Evolutionary conservation across 495 filamentous ascomycete genomes (phyloP).

Genomic region (Parathielavia hyrcaniae): DNA sequence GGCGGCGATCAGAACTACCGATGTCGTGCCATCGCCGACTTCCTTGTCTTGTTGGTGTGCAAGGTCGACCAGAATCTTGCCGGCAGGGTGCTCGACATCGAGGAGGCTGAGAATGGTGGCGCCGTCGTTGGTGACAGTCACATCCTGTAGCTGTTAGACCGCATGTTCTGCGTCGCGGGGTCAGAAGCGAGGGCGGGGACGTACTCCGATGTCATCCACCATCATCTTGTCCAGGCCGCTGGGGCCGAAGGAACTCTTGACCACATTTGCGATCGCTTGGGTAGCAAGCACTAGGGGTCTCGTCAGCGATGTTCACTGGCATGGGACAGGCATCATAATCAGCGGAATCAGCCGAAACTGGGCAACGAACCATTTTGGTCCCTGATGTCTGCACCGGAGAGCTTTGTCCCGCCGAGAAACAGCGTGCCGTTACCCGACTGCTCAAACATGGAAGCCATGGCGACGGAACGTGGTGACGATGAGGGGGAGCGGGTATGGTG

Average conservation of each 20-base stretch:
- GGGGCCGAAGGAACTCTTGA: conserved; percentile 97
- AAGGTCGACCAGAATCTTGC: conserved; percentile 96
- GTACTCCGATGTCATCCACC: conserved; percentile 97
- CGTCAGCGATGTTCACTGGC: conserved; percentile 24
- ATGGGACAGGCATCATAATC: not conserved
- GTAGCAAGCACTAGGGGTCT: conserved; percentile 72
- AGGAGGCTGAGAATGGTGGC: conserved; percentile 92
- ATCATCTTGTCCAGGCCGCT: conserved; percentile 99
- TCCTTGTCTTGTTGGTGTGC: conserved; percentile 99
- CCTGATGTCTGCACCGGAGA: conserved; percentile 87
- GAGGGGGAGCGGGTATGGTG: not conserved
- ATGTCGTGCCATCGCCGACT: conserved; percentile 96
- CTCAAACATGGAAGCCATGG: conserved; percentile 86
- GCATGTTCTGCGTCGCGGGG: conserved; percentile 4
- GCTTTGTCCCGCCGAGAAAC: conserved; percentile 90
- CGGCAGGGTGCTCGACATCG: conserved; percentile 95
- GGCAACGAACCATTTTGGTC: conserved; percentile 79
- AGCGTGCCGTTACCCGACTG: conserved; percentile 82
- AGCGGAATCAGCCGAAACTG: not conserved
- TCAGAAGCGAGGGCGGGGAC: conserved; percentile 27
- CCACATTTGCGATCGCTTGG: conserved; percentile 95
- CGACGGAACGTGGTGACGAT: conserved; percentile 18
- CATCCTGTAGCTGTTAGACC: conserved; percentile 57
- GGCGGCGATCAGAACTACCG: conserved; percentile 92
- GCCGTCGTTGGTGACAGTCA: conserved; percentile 98